Evolutionary conservation across 2,329 filamentous ascomycete species (phyloP), one percentile per base, ranked within the genome.

Genomic region (Fusarium sp.): DNA sequence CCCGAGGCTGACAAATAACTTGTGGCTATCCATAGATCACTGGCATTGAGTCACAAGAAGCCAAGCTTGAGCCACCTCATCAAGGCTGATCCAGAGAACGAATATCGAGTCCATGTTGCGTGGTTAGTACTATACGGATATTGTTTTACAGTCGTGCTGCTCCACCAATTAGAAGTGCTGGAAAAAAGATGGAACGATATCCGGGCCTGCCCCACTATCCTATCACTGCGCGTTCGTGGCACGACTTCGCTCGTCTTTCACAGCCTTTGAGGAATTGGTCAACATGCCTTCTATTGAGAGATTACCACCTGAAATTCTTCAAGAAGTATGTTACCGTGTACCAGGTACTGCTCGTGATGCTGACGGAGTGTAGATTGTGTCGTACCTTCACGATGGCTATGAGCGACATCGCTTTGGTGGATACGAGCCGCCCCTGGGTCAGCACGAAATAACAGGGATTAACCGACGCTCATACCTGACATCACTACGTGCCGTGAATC

Each of bases 301-400:
- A 15, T 2, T 60, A 7, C 58, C 58, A 0, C 32, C 8, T n/a
- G 58, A 60, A 45, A 42, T 59, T 13, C 40, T 60, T 1, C 53
- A 33, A 13, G 40, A 58, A 30, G 58, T 60, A 38, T 5, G n/a
- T 30, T 15, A 2, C 4, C 2, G 23, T 1, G 2, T 0, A 7
- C 3, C 1, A 1, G 0, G 0, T 10, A 23, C 15, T 33, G 1
- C 1, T n/a, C 3, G 1, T 4, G 7, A n/a, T n/a, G 1, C 53
- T 60, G 20, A 58, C 41, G 0, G 8, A 1, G 2, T 3, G 7
- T 38, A 60, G 58, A 20, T 60, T 15, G 11, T 46, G 6, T 38
- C 15, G 26, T 42, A 59, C 3, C 13, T 38, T n/a, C 52, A 59
- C n/a, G 40, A 60, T 40, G 58, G 53, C 15, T 38, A 20, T 15